Evolutionary conservation across 2,329 filamentous ascomycete genomes (phyloP).

Genomic region (Phyllosticta citriasiana): DNA sequence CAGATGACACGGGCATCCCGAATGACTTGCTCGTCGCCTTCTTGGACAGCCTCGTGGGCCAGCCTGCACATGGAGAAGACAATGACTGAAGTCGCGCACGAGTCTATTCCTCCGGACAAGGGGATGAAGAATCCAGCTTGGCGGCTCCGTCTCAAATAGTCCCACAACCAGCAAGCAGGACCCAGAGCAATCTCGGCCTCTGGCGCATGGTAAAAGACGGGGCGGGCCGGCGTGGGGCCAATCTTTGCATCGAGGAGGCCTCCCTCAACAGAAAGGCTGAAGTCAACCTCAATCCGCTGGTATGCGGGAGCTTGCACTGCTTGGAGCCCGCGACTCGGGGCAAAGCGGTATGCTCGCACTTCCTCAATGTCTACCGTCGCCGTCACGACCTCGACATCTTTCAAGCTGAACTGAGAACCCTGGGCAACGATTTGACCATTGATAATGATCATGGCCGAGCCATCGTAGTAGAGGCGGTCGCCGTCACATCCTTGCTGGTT

Average conservation of each 20-base stretch:
- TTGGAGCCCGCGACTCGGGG: conserved; percentile 48
- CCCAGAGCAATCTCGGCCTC: conserved; percentile 56
- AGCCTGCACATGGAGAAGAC: conserved; percentile 46
- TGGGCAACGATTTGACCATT: conserved; percentile 56
- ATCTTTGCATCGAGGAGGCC: conserved; percentile 37
- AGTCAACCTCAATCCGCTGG: conserved; percentile 34
- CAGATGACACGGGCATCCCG: conserved; percentile 43
- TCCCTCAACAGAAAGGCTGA: conserved; percentile 32
- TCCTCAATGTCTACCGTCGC: conserved; percentile 56
- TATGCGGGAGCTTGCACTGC: conserved; percentile 42
- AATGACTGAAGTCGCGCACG: conserved; percentile 44
- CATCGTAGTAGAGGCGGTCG: conserved; percentile 28
- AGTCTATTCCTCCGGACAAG: conserved; percentile 52
- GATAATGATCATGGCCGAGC: conserved; percentile 53
- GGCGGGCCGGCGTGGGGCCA: conserved; percentile 34
- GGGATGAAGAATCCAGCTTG: conserved; percentile 48
- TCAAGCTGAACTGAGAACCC: conserved; percentile 53
- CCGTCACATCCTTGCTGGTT: conserved; percentile 47
- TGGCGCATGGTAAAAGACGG: conserved; percentile 47
- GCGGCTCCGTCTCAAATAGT: conserved; percentile 46
- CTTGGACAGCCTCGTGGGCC: conserved; percentile 43
- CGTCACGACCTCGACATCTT: conserved; percentile 45
- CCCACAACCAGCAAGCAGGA: conserved; percentile 58
- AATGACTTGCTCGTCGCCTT: conserved; percentile 45
- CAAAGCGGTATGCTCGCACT: conserved; percentile 52